Conservation (phyloP, 139 green algal species). For the Chlorokybus atmophyticus region DNA sequence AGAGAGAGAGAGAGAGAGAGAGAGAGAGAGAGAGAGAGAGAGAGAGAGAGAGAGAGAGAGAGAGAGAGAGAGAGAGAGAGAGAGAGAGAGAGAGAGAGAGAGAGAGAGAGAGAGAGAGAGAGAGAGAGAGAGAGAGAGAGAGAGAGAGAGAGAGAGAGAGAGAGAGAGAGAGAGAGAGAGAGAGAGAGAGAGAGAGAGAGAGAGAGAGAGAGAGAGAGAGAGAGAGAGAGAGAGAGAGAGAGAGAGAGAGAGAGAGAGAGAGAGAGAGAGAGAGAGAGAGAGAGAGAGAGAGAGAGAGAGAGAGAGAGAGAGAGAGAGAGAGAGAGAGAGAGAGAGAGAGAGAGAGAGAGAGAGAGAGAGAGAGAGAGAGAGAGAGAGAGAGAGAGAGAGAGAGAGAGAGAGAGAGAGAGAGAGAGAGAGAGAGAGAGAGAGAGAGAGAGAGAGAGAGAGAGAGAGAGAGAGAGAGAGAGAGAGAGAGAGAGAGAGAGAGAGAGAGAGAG, state of each 20-base stretch:
- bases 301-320: constrained; percentile 3
- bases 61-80: constrained; percentile 3
- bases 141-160: constrained; percentile 3
- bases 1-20: constrained; percentile 3
- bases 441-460: constrained; percentile 3
- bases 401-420: constrained; percentile 3
- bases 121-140: constrained; percentile 3
- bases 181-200: constrained; percentile 6
- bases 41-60: constrained; percentile 3
- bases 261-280: constrained; percentile 3
- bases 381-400: constrained; percentile 3
- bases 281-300: constrained; percentile 3
- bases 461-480: constrained; percentile 3
- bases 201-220: background rate
- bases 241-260: constrained; percentile 3
- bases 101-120: constrained; percentile 3
- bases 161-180: constrained; percentile 3
- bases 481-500: no score
- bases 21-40: constrained; percentile 3
- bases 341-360: background rate
- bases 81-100: constrained; percentile 3
- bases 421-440: constrained; percentile 3
- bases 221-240: constrained; percentile 3
- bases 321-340: constrained; percentile 1
- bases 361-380: constrained; percentile 3